Percentiles rank a stretch among this genome's conserved stretches.
These are phyloP conservation scores for Cytospora mali DNA, from an alignment of 2,329 filamentous ascomycete species.

Conservation along the genomic window DNA sequence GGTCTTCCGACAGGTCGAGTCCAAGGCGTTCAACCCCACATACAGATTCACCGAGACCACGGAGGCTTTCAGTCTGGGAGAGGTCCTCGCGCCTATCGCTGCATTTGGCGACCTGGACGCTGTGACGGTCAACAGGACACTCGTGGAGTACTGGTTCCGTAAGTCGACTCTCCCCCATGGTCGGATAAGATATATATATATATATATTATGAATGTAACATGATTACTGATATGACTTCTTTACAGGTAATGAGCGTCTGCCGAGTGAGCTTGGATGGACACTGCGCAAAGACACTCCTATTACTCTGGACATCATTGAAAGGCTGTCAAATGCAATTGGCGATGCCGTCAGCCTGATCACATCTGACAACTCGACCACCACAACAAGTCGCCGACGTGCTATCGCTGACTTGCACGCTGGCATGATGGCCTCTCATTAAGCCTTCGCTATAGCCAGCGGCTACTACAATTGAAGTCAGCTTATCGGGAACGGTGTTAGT, in stretches of 20 bases:
- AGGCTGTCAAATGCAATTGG: neutral
- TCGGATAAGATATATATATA: neutral
- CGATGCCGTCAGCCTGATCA: neutral
- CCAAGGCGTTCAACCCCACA: slow-evolving; percentile 49
- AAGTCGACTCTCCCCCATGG: slow-evolving; percentile 26
- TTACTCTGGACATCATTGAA: too few relatives aligned
- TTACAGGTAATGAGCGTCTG: slow-evolving; percentile 31
- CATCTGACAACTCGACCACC: neutral
- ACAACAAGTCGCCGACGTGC: neutral
- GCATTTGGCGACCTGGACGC: slow-evolving; percentile 48
- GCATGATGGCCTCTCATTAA: neutral
- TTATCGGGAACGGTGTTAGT: too few relatives aligned
- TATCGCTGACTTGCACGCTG: neutral
- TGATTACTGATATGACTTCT: neutral
- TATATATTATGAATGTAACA: neutral
- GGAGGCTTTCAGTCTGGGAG: slow-evolving; percentile 52
- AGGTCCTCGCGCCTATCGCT: slow-evolving; percentile 53
- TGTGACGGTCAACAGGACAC: slow-evolving; percentile 42
- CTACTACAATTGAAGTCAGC: neutral
- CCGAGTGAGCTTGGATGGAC: slow-evolving; percentile 32
- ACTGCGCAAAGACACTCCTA: neutral
- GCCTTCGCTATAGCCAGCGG: neutral
- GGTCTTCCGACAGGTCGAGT: slow-evolving; percentile 47
- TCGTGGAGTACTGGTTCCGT: slow-evolving; percentile 52
- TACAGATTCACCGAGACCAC: slow-evolving; percentile 48